Percentiles rank a stretch among this genome's conserved stretches.
Evolutionary conservation across 371 early-diverging fungal genomes (phyloP).

Genomic region (Zancudomyces culisetae): DNA sequence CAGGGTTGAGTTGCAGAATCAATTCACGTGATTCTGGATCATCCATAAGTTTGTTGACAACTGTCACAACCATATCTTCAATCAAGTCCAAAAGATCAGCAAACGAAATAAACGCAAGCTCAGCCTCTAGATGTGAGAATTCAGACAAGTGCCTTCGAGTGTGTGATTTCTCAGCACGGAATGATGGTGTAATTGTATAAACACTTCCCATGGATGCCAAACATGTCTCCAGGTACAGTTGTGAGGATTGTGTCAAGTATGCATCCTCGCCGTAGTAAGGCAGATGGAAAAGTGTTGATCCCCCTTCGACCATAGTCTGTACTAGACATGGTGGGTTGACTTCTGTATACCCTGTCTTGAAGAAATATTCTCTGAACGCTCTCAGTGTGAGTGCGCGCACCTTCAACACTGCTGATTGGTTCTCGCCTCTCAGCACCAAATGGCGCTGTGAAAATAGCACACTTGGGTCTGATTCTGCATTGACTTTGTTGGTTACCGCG

Average conservation of each 20-base stretch:
- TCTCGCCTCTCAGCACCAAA: conserved; percentile 90
- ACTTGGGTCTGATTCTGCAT: conserved; percentile 73
- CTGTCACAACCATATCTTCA: conserved; percentile 80
- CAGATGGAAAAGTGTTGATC: conserved; percentile 90
- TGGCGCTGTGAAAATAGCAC: conserved; percentile 89
- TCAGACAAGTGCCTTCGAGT: conserved; percentile 98
- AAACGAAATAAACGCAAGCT: conserved; percentile 89
- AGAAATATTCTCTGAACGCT: conserved; percentile 91
- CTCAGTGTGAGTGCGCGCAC: conserved; percentile 75
- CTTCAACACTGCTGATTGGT: conserved; percentile 72
- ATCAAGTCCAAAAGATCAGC: conserved; percentile 76
- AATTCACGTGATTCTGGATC: conserved; percentile 55
- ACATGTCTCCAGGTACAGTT: conserved; percentile 98
- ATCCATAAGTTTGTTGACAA: conserved; percentile 63
- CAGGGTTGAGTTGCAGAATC: conserved; percentile 79
- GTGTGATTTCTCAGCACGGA: conserved; percentile 98
- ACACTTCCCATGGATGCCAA: conserved; percentile 92
- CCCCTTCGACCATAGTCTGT: conserved; percentile 99
- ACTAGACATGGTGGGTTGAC: conserved; percentile 99
- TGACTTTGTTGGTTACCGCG: conserved; percentile 77
- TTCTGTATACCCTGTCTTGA: conserved; percentile 64
- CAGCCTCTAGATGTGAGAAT: conserved; percentile 98
- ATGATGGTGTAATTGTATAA: conserved; percentile 95
- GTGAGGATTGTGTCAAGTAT: conserved; percentile 98
- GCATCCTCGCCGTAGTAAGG: conserved; percentile 97